Base-by-base conservation (phyloP, 768 basidiomycete species). In the Tulasnella sp. region DNA sequence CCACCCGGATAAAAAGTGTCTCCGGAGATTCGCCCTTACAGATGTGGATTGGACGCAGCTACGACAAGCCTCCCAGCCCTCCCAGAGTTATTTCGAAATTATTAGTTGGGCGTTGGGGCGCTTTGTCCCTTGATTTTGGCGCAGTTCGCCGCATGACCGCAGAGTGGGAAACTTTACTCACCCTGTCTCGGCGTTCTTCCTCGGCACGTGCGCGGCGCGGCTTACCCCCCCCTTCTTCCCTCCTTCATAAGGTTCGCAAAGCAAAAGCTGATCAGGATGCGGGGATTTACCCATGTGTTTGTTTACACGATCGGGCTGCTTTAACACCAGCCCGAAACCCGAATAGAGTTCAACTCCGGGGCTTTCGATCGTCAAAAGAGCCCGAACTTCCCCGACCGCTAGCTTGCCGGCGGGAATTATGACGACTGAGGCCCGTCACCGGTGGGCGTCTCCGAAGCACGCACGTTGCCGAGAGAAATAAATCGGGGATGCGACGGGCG, bases 121-220 rank as follows among this genome's bases (percentile, higher is more conserved):
- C 11, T 32, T 9, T 67, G 26, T 3, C 61, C 61, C 61, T 67
- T 67, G 61, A 67, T 67, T 26, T 67, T 67, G 61, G 61, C 61
- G 61, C 26, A 67, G 29, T 35, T 67, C 61, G 61, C 61, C 61
- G 61, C 61, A 67, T 32, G 61, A 67, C 61, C 61, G 61, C 61
- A 67, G 61, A 32, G 61, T 67, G 61, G 61, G 61, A 67, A 67
- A 26, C n/a, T n/a, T 15, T 57, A 13, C 26, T 16, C 26, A 13
- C 29, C 61, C 61, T 32, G 32, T 15, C 29, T 35, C n/a, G 57
- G 57, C 57, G 29, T 61, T 29, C 32, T 35, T 2, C 35, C 16
- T 67, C 61, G 29, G 61, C 29, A 26, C 15, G 23, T 5, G 9
- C 10, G 11, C 3, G 16, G 26, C 32, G 11, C 16, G 13, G 10